Evolutionary conservation across 73 alveolate species (phyloP).

Genomic region (Symbiodinium pilosum): DNA sequence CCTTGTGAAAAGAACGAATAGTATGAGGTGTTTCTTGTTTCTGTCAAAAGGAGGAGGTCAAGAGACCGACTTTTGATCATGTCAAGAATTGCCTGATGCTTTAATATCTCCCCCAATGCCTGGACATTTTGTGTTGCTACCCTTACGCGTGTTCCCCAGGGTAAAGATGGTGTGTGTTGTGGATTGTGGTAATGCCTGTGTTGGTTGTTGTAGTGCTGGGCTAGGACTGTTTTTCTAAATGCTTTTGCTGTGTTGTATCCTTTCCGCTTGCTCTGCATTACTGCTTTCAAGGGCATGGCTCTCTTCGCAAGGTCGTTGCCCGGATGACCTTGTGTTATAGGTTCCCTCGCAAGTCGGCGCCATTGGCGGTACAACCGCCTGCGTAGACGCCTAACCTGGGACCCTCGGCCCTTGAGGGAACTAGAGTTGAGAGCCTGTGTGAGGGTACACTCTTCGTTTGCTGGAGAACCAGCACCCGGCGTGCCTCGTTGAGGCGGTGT

Average conservation of each 20-base stretch:
- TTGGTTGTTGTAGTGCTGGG: not conserved
- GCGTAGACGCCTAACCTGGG: not conserved
- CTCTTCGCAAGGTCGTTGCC: conserved; percentile 1
- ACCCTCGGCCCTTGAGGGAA: no score
- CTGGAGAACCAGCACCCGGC: conserved; percentile 22
- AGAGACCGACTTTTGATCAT: not conserved
- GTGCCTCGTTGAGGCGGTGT: conserved; percentile 56
- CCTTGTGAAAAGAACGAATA: not conserved
- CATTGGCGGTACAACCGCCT: conserved; percentile 16
- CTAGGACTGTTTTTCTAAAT: not conserved
- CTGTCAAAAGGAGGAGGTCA: not conserved
- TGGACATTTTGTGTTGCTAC: not conserved
- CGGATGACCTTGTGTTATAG: not conserved
- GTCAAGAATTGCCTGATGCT: not conserved
- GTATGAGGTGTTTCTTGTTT: not conserved
- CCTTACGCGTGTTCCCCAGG: not conserved
- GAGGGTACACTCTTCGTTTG: conserved; percentile 56
- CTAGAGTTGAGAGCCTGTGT: no score
- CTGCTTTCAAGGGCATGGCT: conserved; percentile 44
- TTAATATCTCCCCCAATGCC: not conserved
- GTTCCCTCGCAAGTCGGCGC: not conserved
- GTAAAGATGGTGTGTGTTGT: not conserved
- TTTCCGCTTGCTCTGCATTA: not conserved
- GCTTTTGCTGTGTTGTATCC: not conserved
- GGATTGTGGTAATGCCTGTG: not conserved